A percentile compares a stretch with the other conserved stretches of the same genome.
Conservation (phyloP, 2,329 filamentous ascomycete species). For the Erysiphe pulchra region DNA sequence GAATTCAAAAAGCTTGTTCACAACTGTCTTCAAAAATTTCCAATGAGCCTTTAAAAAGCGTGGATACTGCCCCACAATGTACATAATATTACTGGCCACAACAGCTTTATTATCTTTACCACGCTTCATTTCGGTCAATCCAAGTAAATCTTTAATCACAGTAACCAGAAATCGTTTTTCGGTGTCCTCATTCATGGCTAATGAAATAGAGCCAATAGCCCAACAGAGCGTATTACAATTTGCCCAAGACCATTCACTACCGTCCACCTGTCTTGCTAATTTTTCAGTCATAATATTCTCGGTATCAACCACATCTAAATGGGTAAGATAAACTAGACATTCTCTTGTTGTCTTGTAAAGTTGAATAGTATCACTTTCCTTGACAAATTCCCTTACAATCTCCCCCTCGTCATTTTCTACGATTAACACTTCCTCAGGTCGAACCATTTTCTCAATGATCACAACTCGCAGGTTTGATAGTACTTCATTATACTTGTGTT, state of each 20-base stretch:
- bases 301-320: constrained; percentile 89
- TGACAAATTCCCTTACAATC: constrained; percentile 96
- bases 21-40: constrained; percentile 98
- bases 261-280: constrained; percentile 81
- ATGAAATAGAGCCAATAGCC: constrained; percentile 95
- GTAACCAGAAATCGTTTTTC: constrained; percentile 97
- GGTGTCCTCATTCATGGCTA: constrained; percentile 98
- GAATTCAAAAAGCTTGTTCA: constrained; percentile 98
- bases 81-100: constrained; percentile 99
- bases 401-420: constrained; percentile 99
- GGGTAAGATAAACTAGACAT: constrained; percentile 88
- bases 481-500: constrained; percentile 93
- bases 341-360: constrained; percentile 97
- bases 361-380: constrained; percentile 97
- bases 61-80: constrained; percentile 96
- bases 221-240: constrained; percentile 99
- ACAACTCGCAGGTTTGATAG: constrained; percentile 82
- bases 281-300: constrained; percentile 99
- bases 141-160: constrained; percentile 92
- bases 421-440: constrained; percentile 89
- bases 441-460: constrained; percentile 99
- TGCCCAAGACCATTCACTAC: constrained; percentile 93
- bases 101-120: constrained; percentile 99
- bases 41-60: constrained; percentile 96
- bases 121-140: constrained; percentile 95